These are phyloP conservation scores for Lepidium africanum DNA, from an alignment of 345 rosid species.

Conservation along the genomic window DNA sequence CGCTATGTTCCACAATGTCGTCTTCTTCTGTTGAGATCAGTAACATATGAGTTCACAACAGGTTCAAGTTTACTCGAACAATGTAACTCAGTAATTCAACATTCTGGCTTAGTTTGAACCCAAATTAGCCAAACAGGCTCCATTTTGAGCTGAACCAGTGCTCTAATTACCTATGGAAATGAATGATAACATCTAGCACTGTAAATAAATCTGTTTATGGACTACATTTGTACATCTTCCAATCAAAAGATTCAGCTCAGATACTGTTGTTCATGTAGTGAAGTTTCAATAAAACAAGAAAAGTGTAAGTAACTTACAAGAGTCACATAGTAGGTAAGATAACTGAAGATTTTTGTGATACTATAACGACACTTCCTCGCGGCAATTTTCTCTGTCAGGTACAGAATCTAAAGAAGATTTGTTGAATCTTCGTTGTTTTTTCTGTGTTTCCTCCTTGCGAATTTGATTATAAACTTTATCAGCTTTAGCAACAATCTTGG, in stretches of 20 bases:
- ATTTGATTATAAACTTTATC: constrained; percentile 55
- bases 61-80: not conserved
- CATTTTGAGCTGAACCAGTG: not conserved
- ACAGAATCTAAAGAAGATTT: constrained; percentile 13
- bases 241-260: not conserved
- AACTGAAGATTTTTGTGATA: not conserved
- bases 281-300: not conserved
- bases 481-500: constrained; percentile 78
- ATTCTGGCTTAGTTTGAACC: not conserved
- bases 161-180: not conserved
- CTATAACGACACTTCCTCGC: not conserved
- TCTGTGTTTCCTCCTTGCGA: constrained; percentile 30
- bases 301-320: not conserved
- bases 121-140: not conserved
- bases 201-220: not conserved
- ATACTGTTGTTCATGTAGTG: not conserved
- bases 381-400: not conserved
- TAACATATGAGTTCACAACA: not conserved
- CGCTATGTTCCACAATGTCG: not conserved
- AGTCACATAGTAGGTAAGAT: not conserved
- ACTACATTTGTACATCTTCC: not conserved
- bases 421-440: constrained; percentile 33
- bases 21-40: not conserved
- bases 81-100: not conserved
- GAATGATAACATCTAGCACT: not conserved